Evolutionary conservation across 495 filamentous ascomycete genomes (phyloP), one percentile per base, ranked within the genome.

Genomic region (Alectoria sarmentosa): DNA sequence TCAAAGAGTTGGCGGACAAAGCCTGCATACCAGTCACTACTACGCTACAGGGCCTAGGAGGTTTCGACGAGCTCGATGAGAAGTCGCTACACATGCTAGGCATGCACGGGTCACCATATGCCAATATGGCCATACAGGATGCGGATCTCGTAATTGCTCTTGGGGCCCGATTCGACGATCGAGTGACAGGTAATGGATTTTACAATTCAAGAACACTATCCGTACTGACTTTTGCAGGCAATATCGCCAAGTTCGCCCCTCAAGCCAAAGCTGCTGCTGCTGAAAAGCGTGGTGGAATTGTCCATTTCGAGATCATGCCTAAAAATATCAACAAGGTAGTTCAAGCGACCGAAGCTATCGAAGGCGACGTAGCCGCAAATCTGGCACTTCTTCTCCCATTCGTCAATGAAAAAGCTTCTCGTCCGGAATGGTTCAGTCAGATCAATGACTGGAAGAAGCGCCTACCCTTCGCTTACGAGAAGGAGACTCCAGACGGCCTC

Each of bases 381-480:
- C 76, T 98, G n/a, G 78, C 77, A 37, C 74, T 82, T 48, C 86
- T 96, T 32, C 72, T 96, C 2, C 91, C 92, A 9, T 76, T 82
- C 41, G 72, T 96, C 37, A 75, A 90, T 54, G 32, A 76, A 38
- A 85, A 88, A 66, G 55, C 75, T 21, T 82, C 87, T 34, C 83
- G 92, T n/a, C 79, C 85, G 36, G 89, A 87, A 66, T 98, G 93
- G 93, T 91, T 96, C 66, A 81, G 75, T 37, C 86, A 96, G 78
- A 96, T 98, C 71, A 84, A 87, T 26, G 83, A 83, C 69, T 98
- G 92, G 93, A 96, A 96, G 78, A 76, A 80, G 67, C 86, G 87
- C 52, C 92, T 90, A 82, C 70, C 70, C 38, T 72, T 72, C 52
- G 52, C 41, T 59, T 96, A 90, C 67, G 89, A 93, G 70, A 85